Conservation (phyloP, 139 green algal genomes). For the Picochlorum costavermella region DNA sequence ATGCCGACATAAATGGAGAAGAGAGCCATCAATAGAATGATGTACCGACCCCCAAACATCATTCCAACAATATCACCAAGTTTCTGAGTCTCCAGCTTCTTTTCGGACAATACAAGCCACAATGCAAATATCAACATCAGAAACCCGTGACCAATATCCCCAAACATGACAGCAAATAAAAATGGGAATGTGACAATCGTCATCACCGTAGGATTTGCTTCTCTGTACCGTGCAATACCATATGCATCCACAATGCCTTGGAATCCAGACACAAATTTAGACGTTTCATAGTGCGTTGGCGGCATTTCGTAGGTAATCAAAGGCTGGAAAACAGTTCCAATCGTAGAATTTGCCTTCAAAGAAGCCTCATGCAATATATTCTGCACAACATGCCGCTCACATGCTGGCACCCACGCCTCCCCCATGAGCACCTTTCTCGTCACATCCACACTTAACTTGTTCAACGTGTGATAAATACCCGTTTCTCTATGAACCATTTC, state of each 20-base stretch:
- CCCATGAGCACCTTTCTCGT: slow-evolving; percentile 86
- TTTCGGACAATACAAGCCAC: slow-evolving; percentile 76
- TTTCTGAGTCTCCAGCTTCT: slow-evolving; percentile 51
- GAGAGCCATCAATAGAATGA: slow-evolving; percentile 91
- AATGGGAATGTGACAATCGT: slow-evolving; percentile 99
- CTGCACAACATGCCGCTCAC: slow-evolving; percentile 41
- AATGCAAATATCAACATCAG: slow-evolving; percentile 75
- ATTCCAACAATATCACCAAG: slow-evolving; percentile 89
- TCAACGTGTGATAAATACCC: slow-evolving; percentile 94
- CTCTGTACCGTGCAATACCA: slow-evolving; percentile 85
- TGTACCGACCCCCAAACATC: slow-evolving; percentile 88
- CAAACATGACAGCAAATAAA: slow-evolving; percentile 99
- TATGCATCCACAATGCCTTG: slow-evolving; percentile 97
- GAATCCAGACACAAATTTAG: slow-evolving; percentile 83
- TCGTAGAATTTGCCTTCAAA: slow-evolving; percentile 32
- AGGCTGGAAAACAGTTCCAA: slow-evolving; percentile 83
- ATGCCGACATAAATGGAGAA: slow-evolving; percentile 94
- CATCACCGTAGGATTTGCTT: slow-evolving; percentile 91
- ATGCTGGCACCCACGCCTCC: slow-evolving; percentile 84
- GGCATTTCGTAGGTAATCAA: slow-evolving; percentile 74
- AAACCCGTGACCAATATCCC: slow-evolving; percentile 89
- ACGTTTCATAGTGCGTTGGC: slow-evolving; percentile 89
- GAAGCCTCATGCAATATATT: slow-evolving; percentile 57
- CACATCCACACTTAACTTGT: slow-evolving; percentile 92
- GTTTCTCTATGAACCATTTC: slow-evolving; percentile 72